These are phyloP conservation scores for Infundibulicybe gibba DNA, from an alignment of 768 basidiomycete species.

Conservation along the genomic window DNA sequence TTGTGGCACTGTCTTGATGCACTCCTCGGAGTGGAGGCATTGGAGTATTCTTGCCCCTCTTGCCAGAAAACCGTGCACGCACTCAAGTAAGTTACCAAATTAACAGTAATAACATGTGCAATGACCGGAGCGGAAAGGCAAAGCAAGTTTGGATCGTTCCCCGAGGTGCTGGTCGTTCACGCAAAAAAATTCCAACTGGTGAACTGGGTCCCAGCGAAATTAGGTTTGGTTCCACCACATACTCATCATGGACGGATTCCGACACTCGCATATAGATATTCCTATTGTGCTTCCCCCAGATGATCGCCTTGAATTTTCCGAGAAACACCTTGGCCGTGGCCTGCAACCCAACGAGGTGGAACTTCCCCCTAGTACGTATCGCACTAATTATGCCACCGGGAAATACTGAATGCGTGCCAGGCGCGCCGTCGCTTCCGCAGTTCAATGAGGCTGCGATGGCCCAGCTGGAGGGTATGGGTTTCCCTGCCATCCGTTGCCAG, in stretches of 20 bases:
- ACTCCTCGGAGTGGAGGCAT: conserved; percentile 53
- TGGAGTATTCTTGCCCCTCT: conserved; percentile 80
- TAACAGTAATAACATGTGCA: too few relatives aligned
- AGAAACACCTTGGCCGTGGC: conserved; percentile 62
- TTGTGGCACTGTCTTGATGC: conserved; percentile 60
- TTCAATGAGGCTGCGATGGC: conserved; percentile 75
- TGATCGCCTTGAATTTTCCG: conserved; percentile 56
- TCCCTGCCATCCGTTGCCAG: conserved; percentile 81
- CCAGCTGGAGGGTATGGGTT: conserved; percentile 87
- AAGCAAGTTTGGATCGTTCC: conserved; percentile 80
- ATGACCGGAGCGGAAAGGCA: too few relatives aligned
- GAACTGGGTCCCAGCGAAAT: conserved; percentile 95
- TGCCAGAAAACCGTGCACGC: conserved; percentile 72
- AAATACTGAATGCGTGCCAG: conserved; percentile 3
- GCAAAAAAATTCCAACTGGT: conserved; percentile 93
- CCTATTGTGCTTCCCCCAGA: conserved; percentile 68
- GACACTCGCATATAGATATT: conserved; percentile 56
- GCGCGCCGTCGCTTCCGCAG: conserved; percentile 42
- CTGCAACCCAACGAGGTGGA: conserved; percentile 66
- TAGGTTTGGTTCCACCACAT: conserved; percentile 51
- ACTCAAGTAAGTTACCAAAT: conserved; percentile 50
- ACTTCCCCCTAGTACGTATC: conserved; percentile 43
- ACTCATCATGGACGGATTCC: not conserved
- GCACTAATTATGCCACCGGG: not conserved
- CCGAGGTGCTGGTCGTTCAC: conserved; percentile 83